Evolutionary conservation across 2,329 filamentous ascomycete genomes (phyloP).

Genomic region (Ilyonectria destructans): DNA sequence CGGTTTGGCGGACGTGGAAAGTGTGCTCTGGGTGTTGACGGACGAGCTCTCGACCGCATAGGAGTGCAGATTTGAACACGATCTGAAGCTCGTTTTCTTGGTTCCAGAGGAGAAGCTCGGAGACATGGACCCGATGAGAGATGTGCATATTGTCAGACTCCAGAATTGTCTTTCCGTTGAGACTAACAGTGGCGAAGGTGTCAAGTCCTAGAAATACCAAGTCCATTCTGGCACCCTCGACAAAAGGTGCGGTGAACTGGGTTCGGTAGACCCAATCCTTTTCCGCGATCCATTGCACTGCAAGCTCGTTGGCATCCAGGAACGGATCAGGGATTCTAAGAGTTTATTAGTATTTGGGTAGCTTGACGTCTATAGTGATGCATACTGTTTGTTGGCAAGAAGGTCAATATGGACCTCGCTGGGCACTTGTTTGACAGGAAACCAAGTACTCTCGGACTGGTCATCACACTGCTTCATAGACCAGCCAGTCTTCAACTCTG

Average conservation of each 20-base stretch:
- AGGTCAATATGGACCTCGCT: slow-evolving; percentile 15
- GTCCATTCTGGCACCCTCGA: slow-evolving; percentile 46
- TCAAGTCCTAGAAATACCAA: slow-evolving; percentile 77
- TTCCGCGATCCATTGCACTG: slow-evolving; percentile 73
- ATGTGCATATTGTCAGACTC: slow-evolving; percentile 76
- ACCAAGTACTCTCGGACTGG: slow-evolving; percentile 6
- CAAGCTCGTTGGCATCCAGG: slow-evolving; percentile 14
- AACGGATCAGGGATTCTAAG: slow-evolving; percentile 16
- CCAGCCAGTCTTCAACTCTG: slow-evolving; percentile 14
- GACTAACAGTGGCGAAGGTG: slow-evolving; percentile 72
- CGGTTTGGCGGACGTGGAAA: slow-evolving; percentile 47
- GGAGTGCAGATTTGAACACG: slow-evolving; percentile 9
- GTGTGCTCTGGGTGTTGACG: slow-evolving; percentile 25
- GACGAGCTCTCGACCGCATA: slow-evolving; percentile 6
- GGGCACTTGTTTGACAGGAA: slow-evolving; percentile 16
- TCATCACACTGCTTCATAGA: slow-evolving; percentile 9
- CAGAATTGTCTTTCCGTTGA: slow-evolving; percentile 70
- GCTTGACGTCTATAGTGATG: background rate
- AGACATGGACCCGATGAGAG: slow-evolving; percentile 70
- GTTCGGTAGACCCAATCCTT: slow-evolving; percentile 77
- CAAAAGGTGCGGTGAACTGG: background rate
- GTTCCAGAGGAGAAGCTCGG: slow-evolving; percentile 68
- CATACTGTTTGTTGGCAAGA: slow-evolving; percentile 14
- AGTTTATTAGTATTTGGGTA: background rate
- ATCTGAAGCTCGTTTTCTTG: slow-evolving; percentile 57